Conservation (phyloP, 306 rosid species). For the Senna tora region DNA sequence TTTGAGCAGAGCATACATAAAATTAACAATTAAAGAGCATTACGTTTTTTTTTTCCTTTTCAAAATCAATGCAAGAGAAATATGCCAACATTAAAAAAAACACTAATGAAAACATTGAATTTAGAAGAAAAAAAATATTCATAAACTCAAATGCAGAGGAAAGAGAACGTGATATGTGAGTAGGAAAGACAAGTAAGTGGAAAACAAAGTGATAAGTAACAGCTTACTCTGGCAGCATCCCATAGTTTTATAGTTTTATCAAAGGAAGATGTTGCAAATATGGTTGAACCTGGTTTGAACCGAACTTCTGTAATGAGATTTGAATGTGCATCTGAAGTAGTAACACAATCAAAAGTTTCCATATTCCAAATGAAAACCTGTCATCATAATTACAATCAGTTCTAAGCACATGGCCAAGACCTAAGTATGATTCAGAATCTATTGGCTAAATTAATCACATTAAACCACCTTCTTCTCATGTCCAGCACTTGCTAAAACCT, state of each 20-base stretch:
- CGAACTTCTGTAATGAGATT: slow-evolving; percentile 64
- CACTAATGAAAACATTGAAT: not conserved
- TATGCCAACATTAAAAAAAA: not conserved
- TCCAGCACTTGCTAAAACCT: slow-evolving; percentile 62
- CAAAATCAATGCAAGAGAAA: not conserved
- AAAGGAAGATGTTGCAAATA: slow-evolving; percentile 72
- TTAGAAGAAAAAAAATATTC: not conserved
- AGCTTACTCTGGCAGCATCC: slow-evolving; percentile 65
- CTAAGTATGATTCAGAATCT: slow-evolving; percentile 22
- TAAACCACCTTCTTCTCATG: slow-evolving; percentile 61
- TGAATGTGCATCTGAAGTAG: slow-evolving; percentile 55
- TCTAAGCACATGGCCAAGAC: slow-evolving; percentile 31
- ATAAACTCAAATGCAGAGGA: slow-evolving; percentile 9
- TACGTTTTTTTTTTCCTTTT: not conserved
- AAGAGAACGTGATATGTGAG: slow-evolving; percentile 3
- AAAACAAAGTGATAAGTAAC: slow-evolving; percentile 29
- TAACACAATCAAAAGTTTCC: slow-evolving; percentile 46
- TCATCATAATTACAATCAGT: slow-evolving; percentile 36
- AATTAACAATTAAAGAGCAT: not conserved
- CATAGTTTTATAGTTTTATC: slow-evolving; percentile 65
- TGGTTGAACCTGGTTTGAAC: slow-evolving; percentile 55
- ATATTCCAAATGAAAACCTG: slow-evolving; percentile 70
- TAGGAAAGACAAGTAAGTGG: slow-evolving; percentile 22
- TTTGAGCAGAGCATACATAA: not conserved
- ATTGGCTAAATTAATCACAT: slow-evolving; percentile 24